Conservation (phyloP, 1,284 basidiomycete species). For the Sphaerobolus stellatus region DNA sequence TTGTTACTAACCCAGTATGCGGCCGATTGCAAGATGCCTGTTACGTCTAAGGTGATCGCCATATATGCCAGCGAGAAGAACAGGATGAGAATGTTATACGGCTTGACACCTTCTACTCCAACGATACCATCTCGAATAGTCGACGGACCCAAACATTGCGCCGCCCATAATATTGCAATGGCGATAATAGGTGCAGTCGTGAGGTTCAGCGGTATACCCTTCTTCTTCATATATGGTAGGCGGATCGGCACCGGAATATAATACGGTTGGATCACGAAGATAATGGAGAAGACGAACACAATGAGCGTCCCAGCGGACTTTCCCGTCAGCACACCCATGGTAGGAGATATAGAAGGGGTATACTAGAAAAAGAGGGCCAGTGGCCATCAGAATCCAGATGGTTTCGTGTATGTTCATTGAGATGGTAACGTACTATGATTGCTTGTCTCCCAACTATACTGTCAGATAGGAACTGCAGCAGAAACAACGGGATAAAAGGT, state of each 20-base stretch:
- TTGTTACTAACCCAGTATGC: constrained; percentile 86
- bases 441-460: too few relatives aligned
- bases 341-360: background rate
- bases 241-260: constrained; percentile 55
- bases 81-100: constrained; percentile 91
- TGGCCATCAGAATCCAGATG: too few relatives aligned
- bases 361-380: too few relatives aligned
- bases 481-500: too few relatives aligned
- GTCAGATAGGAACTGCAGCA: too few relatives aligned
- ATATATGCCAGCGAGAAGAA: constrained; percentile 95
- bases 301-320: constrained; percentile 65
- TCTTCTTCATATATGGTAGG: constrained; percentile 20
- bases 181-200: constrained; percentile 77
- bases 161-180: constrained; percentile 76
- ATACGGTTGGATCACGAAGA: constrained; percentile 67
- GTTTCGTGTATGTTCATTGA: too few relatives aligned
- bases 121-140: constrained; percentile 72
- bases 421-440: too few relatives aligned
- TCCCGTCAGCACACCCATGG: constrained; percentile 40
- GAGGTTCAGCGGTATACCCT: constrained; percentile 58
- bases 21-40: constrained; percentile 82
- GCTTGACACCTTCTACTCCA: constrained; percentile 76
- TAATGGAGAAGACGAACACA: constrained; percentile 72
- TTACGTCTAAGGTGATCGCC: constrained; percentile 88
- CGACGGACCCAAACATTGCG: constrained; percentile 64